Conservation (phyloP, 495 filamentous ascomycete species). For the Daldinia decipiens region DNA sequence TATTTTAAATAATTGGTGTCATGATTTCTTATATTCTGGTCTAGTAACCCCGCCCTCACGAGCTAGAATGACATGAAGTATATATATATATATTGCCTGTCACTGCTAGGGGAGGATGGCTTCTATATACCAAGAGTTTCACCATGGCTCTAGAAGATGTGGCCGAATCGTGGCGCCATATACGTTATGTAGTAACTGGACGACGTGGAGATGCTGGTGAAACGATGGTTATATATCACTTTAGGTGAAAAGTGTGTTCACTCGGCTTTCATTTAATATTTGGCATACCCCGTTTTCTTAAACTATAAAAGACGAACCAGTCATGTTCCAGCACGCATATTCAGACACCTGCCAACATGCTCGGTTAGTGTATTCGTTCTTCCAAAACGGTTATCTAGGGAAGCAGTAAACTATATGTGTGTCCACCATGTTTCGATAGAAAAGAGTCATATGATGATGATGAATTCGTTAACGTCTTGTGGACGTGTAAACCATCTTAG, state of each 20-base stretch:
- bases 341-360: neutral
- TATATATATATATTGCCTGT: neutral
- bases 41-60: neutral
- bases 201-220: neutral
- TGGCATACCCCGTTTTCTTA: neutral
- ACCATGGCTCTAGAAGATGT: neutral
- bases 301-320: neutral
- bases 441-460: neutral
- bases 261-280: neutral
- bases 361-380: neutral
- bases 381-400: neutral
- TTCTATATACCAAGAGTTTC: neutral
- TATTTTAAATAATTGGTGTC: neutral
- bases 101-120: neutral
- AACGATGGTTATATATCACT: neutral
- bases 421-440: neutral
- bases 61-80: neutral
- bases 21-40: neutral
- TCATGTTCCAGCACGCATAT: neutral
- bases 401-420: neutral
- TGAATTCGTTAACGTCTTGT: no score
- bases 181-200: neutral
- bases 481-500: no score
- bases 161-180: neutral
- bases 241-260: neutral